Evolutionary conservation across 495 filamentous ascomycete genomes (phyloP), one percentile per base, ranked within the genome.

Genomic region (Xylaria scruposa): DNA sequence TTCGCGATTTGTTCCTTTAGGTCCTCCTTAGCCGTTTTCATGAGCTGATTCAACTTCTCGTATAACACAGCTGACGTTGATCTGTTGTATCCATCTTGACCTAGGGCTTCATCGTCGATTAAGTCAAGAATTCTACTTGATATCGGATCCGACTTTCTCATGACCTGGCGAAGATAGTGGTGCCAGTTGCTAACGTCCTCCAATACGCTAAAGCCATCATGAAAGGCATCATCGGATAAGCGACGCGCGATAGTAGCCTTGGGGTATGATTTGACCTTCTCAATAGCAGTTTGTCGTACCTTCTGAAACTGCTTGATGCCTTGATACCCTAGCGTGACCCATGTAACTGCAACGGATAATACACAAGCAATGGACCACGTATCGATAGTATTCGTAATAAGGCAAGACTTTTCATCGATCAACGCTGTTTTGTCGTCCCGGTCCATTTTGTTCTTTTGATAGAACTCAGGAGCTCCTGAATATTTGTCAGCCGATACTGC

Each of bases 301-400:
- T 13, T 33, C 9, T 58, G 54, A 9, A 31, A 58, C 33, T 58
- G 54, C 54, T 33, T 19, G 33, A 58, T 58, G 12, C 76, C 78
- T 33, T 67, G 71, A 60, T 74, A 76, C 10, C 81, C 81, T 21
- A 84, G 66, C 15, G 81, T 70, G 8, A 83, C 75, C 82, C 83
- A 85, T 1, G 83, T 84, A 5, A 80, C 83, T 13, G 80, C 78
- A 12, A 80, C 70, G 2, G 83, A 85, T 21, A 85, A 71, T 12
- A 85, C 81, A 75, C 83, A 85, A 1, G 80, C 83, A 62, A 84
- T 74, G 12, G 82, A 83, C 82, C 83, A 84, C 4, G 75, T 82
- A 66, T 84, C 82, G 54, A 83, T 79, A 40, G 74, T 75, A 68
- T 82, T 82, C 7, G 70, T 68, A 24, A 81, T 74, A 12, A 46